phyloP scores from a whole-genome alignment of 192 early-diverging fungal genomes.

The Cladochytrium replicatum region DNA sequence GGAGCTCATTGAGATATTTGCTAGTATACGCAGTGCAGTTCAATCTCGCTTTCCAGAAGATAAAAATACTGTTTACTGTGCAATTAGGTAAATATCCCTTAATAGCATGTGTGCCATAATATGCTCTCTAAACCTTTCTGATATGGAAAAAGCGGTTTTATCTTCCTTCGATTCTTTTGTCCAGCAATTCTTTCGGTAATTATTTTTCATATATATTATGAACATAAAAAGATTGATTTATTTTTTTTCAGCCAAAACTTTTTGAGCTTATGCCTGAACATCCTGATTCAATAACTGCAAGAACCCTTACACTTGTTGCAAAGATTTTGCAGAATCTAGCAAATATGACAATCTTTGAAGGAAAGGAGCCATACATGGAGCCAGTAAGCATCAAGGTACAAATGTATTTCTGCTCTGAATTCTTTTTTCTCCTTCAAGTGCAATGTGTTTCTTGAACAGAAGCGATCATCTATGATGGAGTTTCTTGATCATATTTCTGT shows the following conservation, averaged over 20 bases:
- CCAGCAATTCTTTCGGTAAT: slow-evolving; percentile 34
- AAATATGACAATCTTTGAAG: slow-evolving; percentile 44
- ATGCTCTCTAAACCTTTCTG: neutral
- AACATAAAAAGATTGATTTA: slow-evolving; percentile 18
- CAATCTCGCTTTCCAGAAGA: too few species aligned
- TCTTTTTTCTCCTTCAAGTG: slow-evolving; percentile 5
- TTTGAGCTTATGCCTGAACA: slow-evolving; percentile 30
- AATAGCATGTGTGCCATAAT: too few species aligned
- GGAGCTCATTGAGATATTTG: slow-evolving; percentile 11
- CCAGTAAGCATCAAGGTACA: neutral
- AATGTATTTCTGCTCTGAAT: neutral
- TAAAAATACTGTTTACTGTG: neutral
- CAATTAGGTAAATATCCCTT: too few species aligned
- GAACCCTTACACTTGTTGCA: slow-evolving; percentile 43
- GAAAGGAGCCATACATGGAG: slow-evolving; percentile 48
- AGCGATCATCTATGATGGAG: slow-evolving; percentile 31
- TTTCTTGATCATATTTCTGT: slow-evolving; percentile 47
- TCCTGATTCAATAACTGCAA: slow-evolving; percentile 24
- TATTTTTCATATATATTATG: slow-evolving; percentile 16
- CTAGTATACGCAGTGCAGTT: too few species aligned
- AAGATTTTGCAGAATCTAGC: slow-evolving; percentile 55
- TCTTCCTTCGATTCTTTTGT: slow-evolving; percentile 50
- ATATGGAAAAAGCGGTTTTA: slow-evolving; percentile 29
- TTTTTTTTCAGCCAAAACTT: slow-evolving; percentile 35
- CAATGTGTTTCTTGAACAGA: slow-evolving; percentile 39